Base-by-base conservation (phyloP, 768 basidiomycete species). In the Xanthoconium purpureum region DNA sequence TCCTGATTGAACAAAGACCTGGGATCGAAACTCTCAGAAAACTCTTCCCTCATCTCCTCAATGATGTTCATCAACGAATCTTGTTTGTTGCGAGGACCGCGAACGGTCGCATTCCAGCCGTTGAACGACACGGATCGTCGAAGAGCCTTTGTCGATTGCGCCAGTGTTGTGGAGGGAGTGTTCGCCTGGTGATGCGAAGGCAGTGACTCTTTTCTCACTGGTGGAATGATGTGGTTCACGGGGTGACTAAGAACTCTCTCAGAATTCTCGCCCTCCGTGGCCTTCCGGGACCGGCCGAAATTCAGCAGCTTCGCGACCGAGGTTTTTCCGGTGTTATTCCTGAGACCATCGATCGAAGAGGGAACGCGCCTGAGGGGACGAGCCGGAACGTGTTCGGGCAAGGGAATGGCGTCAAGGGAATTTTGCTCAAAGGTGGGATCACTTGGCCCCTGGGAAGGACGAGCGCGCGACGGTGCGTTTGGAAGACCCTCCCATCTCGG, bases 71-170 rank as follows among this genome's bases (percentile, higher is more conserved):
- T 58, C 15, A 70, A 12, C 4, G 57, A 2, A 39, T 58, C 60
- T 12, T 51, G 55, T 3, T 48, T 47, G 2, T 37, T n/a, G 2
- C 17, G n/a, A 24, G 43, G 35, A 10, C 29, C 30, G 8, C 35
- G 32, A 14, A 12, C 24, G 6, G 36, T 35, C 1, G 20, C 17
- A 11, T 58, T 44, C 59, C 59, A 57, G 6, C 61, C 66, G 15
- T 62, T 60, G 13, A 59, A 64, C 33, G 70, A 70, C 40, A n/a
- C 62, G 5, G 69, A 70, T 33, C 70, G 68, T 44, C 68, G 70
- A 13, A 70, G 56, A 8, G 50, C 33, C 20, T 42, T 56, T 5
- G 61, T 50, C 13, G 17, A 38, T 44, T 33, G 37, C 6, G 0
- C 36, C 6, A 50, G 12, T 20, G 43, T n/a, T 12, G 42, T 40